Conservation (phyloP, 202 grass and related monocot species). For the Carex sylvatica region DNA sequence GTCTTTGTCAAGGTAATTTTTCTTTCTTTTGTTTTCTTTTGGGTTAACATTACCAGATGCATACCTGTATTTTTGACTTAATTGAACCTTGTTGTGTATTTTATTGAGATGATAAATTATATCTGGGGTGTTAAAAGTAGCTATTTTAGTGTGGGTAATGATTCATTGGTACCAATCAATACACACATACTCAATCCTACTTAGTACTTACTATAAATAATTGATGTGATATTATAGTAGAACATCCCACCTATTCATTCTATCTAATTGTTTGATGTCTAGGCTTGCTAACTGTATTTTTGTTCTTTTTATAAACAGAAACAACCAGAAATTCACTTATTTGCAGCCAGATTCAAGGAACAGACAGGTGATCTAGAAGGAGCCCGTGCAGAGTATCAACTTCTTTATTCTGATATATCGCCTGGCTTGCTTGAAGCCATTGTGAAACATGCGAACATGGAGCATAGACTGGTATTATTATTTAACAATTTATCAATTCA, state of each 20-base stretch:
- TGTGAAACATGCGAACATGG: slow-evolving; percentile 95
- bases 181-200: not conserved
- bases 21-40: not conserved
- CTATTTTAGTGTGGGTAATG: not conserved
- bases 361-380: slow-evolving; percentile 69
- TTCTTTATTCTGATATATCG: slow-evolving; percentile 76
- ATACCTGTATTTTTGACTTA: not conserved
- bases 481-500: not conserved
- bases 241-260: not conserved
- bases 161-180: not conserved
- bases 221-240: not conserved
- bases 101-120: not conserved
- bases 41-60: not conserved
- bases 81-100: not conserved
- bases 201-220: not conserved
- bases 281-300: slow-evolving; percentile 17
- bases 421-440: slow-evolving; percentile 87
- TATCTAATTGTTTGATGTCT: not conserved
- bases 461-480: slow-evolving; percentile 64
- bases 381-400: slow-evolving; percentile 71
- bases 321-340: slow-evolving; percentile 92
- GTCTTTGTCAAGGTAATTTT: slow-evolving; percentile 94
- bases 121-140: not conserved
- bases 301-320: slow-evolving; percentile 61
- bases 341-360: slow-evolving; percentile 85